These are phyloP conservation scores for Saccharomycodes ludwigii DNA, from an alignment of 805 yeast genomes.

Conservation along the genomic window DNA sequence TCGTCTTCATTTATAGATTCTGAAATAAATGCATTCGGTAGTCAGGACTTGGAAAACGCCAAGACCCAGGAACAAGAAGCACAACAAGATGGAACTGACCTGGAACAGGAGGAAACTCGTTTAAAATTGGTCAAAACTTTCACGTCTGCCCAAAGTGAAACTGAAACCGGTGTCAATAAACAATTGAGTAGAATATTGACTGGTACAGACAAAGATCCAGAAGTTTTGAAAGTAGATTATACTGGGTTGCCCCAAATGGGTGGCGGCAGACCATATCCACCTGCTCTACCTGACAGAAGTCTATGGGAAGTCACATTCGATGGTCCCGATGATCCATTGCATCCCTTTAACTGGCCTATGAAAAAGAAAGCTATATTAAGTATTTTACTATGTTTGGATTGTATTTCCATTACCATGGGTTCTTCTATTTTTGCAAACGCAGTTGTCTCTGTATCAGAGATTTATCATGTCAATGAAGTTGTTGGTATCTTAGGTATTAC, in stretches of 20 bases:
- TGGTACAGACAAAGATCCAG: slow-evolving; percentile 22
- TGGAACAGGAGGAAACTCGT: too few species aligned
- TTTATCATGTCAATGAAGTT: slow-evolving; percentile 49
- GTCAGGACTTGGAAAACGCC: too few species aligned
- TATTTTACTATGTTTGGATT: slow-evolving; percentile 33
- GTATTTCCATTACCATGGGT: slow-evolving; percentile 54
- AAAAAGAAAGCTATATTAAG: slow-evolving; percentile 34
- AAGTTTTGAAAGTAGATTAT: too few species aligned
- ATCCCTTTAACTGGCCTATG: slow-evolving; percentile 69
- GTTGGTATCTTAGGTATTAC: slow-evolving; percentile 72
- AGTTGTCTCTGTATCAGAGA: slow-evolving; percentile 31
- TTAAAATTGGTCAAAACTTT: slow-evolving; percentile 22
- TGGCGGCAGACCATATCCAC: slow-evolving; percentile 50
- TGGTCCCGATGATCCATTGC: slow-evolving; percentile 68
- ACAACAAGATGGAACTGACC: too few species aligned
- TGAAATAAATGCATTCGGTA: too few species aligned
- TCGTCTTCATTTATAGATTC: too few species aligned
- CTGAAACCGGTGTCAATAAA: slow-evolving; percentile 20
- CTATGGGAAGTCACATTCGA: slow-evolving; percentile 58
- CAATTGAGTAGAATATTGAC: slow-evolving; percentile 32
- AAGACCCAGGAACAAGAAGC: too few species aligned
- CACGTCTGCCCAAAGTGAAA: slow-evolving; percentile 11
- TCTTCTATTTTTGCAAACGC: slow-evolving; percentile 75
- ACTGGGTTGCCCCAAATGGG: slow-evolving; percentile 51
- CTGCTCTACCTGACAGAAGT: slow-evolving; percentile 40